Percentiles rank a stretch among this genome's conserved stretches.
These are phyloP conservation scores for Lachancea quebecensis DNA, from an alignment of 805 yeast species.

Conservation along the genomic window DNA sequence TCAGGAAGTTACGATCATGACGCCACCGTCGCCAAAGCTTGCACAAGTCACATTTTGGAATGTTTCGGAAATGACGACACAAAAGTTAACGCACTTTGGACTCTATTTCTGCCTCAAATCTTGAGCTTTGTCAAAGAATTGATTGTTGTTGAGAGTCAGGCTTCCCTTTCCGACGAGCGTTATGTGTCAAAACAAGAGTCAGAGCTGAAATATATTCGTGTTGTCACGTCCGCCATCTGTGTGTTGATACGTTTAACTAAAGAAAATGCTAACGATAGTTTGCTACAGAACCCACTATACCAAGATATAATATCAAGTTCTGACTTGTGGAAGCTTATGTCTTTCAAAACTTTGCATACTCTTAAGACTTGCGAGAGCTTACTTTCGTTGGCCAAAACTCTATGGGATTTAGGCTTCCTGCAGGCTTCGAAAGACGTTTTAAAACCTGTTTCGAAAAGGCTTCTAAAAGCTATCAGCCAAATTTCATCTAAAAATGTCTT, in stretches of 20 bases:
- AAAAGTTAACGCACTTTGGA: conserved; percentile 54
- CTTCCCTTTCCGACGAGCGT: conserved; percentile 69
- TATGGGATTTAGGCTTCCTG: conserved; percentile 21
- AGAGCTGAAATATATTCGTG: conserved; percentile 52
- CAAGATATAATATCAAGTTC: conserved; percentile 36
- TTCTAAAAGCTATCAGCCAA: conserved; percentile 31
- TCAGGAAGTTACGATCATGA: conserved; percentile 70
- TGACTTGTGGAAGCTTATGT: conserved; percentile 39
- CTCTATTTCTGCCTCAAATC: conserved; percentile 48
- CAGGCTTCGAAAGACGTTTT: conserved; percentile 21
- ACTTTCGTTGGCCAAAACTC: conserved; percentile 32
- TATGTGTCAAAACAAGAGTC: conserved; percentile 62
- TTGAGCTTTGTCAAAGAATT: conserved; percentile 48
- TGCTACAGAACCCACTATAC: conserved; percentile 13
- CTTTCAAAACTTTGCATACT: conserved; percentile 33
- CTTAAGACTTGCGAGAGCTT: conserved; percentile 38
- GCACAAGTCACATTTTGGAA: conserved; percentile 39
- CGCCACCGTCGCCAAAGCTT: conserved; percentile 45
- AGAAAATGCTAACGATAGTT: conserved; percentile 6
- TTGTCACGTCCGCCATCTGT: conserved; percentile 43
- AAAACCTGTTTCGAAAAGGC: conserved; percentile 30
- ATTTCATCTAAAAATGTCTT: conserved; percentile 32
- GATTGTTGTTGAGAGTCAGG: conserved; percentile 49
- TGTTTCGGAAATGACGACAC: conserved; percentile 53
- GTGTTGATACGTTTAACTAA: conserved; percentile 36